These are phyloP conservation scores for Trichophyton mentagrophytes DNA, from an alignment of 2,329 filamentous ascomycete genomes.

Conservation along the genomic window DNA sequence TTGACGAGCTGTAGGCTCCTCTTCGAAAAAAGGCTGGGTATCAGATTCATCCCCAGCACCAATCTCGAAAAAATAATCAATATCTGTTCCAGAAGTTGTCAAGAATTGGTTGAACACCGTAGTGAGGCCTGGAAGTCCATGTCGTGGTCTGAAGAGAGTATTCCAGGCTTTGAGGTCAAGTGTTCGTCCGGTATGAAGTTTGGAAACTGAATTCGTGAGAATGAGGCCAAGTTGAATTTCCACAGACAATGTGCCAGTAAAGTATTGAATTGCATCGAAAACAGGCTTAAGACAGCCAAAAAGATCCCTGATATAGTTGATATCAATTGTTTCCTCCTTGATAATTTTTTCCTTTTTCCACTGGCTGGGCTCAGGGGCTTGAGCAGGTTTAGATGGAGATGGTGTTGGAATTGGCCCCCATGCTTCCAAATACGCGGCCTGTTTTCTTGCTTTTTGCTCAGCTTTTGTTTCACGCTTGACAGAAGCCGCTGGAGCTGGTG, in stretches of 20 bases:
- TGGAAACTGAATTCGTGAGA: conserved; percentile 20
- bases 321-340: conserved; percentile 8
- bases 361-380: conserved; percentile 5
- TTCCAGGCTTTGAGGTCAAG: conserved; percentile 20
- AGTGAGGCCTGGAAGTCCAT: conserved; percentile 18
- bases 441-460: conserved; percentile 15
- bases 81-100: conserved; percentile 29
- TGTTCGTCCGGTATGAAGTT: conserved; percentile 12
- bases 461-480: conserved; percentile 14
- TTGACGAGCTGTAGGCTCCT: not conserved
- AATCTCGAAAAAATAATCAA: conserved; percentile 28
- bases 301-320: conserved; percentile 16
- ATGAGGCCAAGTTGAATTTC: conserved; percentile 29
- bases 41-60: conserved; percentile 15
- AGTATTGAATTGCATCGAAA: conserved; percentile 24
- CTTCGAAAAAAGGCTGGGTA: not conserved
- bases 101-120: conserved; percentile 27
- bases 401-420: conserved; percentile 15
- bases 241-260: conserved; percentile 24
- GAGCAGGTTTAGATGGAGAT: not conserved
- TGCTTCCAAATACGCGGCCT: conserved; percentile 21
- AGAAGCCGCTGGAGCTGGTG: conserved; percentile 8
- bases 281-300: conserved; percentile 20
- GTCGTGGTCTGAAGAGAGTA: conserved; percentile 22
- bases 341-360: conserved; percentile 10